Percentiles rank a stretch among this genome's conserved stretches.
phyloP scores from a whole-genome alignment of 306 rosid genomes.

The Vigna hirtella region DNA sequence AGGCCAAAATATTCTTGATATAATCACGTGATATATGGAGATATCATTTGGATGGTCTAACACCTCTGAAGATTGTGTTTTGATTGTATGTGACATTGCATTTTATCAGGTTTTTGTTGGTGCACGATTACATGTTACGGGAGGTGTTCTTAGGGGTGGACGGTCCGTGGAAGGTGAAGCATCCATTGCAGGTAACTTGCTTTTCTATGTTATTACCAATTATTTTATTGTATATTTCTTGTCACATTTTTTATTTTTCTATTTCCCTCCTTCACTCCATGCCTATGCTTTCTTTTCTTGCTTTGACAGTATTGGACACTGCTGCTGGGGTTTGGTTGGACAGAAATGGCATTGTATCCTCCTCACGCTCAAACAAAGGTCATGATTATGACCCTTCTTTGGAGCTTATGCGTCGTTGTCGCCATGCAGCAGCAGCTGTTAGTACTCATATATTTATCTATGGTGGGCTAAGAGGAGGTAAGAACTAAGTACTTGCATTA shows the following conservation, averaged over 20 bases:
- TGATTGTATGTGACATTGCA: constrained; percentile 35
- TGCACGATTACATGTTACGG: constrained; percentile 97
- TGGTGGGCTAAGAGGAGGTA: constrained; percentile 99
- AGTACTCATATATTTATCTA: constrained; percentile 79
- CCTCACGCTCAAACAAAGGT: constrained; percentile 80
- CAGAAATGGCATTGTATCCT: constrained; percentile 90
- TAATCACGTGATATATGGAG: constrained; percentile 22
- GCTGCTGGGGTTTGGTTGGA: constrained; percentile 99
- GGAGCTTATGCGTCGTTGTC: constrained; percentile 99
- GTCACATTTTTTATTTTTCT: neutral
- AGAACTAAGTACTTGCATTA: constrained; percentile 42
- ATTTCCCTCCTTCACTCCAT: neutral
- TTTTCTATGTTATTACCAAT: constrained; percentile 31
- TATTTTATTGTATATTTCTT: constrained; percentile 20
- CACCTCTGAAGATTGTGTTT: constrained; percentile 31
- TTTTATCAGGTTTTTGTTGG: constrained; percentile 92
- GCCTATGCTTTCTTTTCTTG: constrained; percentile 9
- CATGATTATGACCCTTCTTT: constrained; percentile 79
- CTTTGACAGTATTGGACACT: constrained; percentile 89
- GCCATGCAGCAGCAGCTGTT: constrained; percentile 97
- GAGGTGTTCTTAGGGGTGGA: constrained; percentile 96
- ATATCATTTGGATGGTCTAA: constrained; percentile 24
- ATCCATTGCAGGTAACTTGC: constrained; percentile 77
- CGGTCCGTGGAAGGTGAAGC: constrained; percentile 97
- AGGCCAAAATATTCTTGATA: constrained; percentile 17